phyloP scores from a whole-genome alignment of 208 protist genomes.

The Leishmania mexicana region DNA sequence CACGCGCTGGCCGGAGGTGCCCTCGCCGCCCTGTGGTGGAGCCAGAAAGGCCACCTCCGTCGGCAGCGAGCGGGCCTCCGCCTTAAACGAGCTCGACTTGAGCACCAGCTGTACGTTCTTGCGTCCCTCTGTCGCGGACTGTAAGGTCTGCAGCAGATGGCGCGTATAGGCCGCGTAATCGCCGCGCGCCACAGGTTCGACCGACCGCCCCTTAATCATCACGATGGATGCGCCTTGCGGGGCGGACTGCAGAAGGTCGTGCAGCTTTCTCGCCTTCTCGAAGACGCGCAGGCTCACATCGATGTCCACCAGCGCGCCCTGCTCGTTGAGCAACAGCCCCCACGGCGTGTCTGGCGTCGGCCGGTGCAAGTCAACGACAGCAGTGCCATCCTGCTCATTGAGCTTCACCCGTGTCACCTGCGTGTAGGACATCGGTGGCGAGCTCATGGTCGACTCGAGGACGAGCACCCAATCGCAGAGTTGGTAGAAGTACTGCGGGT shows the following conservation, averaged over 20 bases:
- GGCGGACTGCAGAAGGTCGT: slow-evolving; percentile 48
- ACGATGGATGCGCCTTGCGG: slow-evolving; percentile 43
- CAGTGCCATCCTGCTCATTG: slow-evolving; percentile 30
- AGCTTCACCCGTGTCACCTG: slow-evolving; percentile 37
- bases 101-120: slow-evolving; percentile 50
- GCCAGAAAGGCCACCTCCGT: slow-evolving; percentile 45
- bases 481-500: slow-evolving; percentile 67
- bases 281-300: slow-evolving; percentile 61
- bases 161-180: slow-evolving; percentile 21
- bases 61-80: slow-evolving; percentile 31
- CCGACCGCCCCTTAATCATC: slow-evolving; percentile 40
- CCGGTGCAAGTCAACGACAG: slow-evolving; percentile 45
- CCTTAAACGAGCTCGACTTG: slow-evolving; percentile 33
- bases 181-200: slow-evolving; percentile 14
- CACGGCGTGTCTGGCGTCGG: slow-evolving; percentile 43
- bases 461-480: slow-evolving; percentile 65
- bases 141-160: slow-evolving; percentile 23
- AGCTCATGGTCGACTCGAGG: slow-evolving; percentile 35
- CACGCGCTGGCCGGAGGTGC: slow-evolving; percentile 57
- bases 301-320: slow-evolving; percentile 56
- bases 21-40: slow-evolving; percentile 53
- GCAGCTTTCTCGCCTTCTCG: slow-evolving; percentile 43
- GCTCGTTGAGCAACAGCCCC: slow-evolving; percentile 78
- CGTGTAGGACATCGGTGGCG: slow-evolving; percentile 43
- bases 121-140: slow-evolving; percentile 14